Evolutionary conservation across 495 filamentous ascomycete genomes (phyloP), one percentile per base, ranked within the genome.

Genomic region (Penicillium dipodomyicola): DNA sequence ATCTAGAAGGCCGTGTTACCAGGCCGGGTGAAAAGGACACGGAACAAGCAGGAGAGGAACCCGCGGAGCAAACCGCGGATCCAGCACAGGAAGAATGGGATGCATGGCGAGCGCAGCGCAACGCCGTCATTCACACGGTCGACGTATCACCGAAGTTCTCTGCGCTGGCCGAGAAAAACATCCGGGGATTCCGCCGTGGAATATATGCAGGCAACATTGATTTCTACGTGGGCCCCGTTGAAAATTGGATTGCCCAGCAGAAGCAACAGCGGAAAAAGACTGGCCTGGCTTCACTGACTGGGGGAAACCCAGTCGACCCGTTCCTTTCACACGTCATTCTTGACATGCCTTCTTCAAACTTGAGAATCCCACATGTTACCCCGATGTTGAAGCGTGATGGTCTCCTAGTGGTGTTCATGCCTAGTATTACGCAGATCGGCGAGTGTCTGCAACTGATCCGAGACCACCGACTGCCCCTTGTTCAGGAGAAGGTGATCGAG

Each of bases 371-470:
- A 1, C 77, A 79, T 52, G 77, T 88, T 25, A 70, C 76, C 0
- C 68, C 78, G 12, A 78, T 83, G n/a, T 65, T 92, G 54, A 76
- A 77, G 22, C 71, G 76, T 0, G 78, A 88, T 67, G 89, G 87
- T 1, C 63, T 79, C 4, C 69, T 93, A 2, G 72, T 84, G 23
- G 82, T 89, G 17, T 93, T 89, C 66, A 84, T 82, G 68, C 89
- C 89, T 3, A 89, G 82, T 58, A 82, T 93, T 54, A 90, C 87
- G 6, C 90, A 92, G 70, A 88, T 92, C 54, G 80, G 75, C 35
- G 74, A 80, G 1, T 84, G 82, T 49, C 68, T 90, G 40, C 72
- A 80, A 49, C 47, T 71, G 14, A 79, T 87, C 32, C 81, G 75
- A 41, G 60, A 72, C 11, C 60, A 80, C 19, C 72, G 61, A 17